Base-by-base conservation (phyloP, 2,329 filamentous ascomycete genomes). In the Pyrenochaeta sp. region DNA sequence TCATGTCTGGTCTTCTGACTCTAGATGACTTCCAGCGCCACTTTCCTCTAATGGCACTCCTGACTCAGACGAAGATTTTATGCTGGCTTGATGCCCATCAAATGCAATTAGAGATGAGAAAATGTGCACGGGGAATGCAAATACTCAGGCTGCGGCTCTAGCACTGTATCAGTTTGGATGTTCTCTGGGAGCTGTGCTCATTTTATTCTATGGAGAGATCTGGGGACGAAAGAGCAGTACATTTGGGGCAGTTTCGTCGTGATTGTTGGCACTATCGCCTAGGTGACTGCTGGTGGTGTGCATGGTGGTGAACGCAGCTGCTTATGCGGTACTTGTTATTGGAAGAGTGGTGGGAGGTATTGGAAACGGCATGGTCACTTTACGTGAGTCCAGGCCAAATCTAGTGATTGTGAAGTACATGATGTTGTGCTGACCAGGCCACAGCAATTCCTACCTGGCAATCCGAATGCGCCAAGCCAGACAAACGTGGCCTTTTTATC, bases 1-100 rank as follows among this genome's bases (percentile, higher is more conserved):
- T 90, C 12, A 90, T 90, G 80, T 88, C 52, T 7, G 60, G 66
- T 18, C 86, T 93, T 57, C 78, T 92, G 48, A 90, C 88, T 5
- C 82, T 92, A 68, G 76, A 82, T 20, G 78, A 81, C 23, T 90
- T 89, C 64, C 84, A 11, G 62, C 58, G 29, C 51, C 63, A 47
- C 71, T 77, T 55, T 62, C 73, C 58, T 18, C 49, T 60, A 14
- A 62, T 62, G 60, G 61, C 60, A 18, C 49, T 58, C 6, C 43
- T 59, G 3, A 45, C 58, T 27, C 43, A 52, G 42, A 35, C 55
- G 15, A 61, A 63, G 27, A 41, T 46, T 2, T 30, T 63, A 2
- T 63, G 60, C 49, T 63, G 58, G 53, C 51, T 50, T 4, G 56
- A 63, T 21, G 43, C 60, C 58, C 60, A 5, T 17, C 4, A 27